Percentiles rank a stretch among this genome's conserved stretches.
Evolutionary conservation across 805 yeast species (phyloP).

Genomic region (Sugiyamaella smithiae): DNA sequence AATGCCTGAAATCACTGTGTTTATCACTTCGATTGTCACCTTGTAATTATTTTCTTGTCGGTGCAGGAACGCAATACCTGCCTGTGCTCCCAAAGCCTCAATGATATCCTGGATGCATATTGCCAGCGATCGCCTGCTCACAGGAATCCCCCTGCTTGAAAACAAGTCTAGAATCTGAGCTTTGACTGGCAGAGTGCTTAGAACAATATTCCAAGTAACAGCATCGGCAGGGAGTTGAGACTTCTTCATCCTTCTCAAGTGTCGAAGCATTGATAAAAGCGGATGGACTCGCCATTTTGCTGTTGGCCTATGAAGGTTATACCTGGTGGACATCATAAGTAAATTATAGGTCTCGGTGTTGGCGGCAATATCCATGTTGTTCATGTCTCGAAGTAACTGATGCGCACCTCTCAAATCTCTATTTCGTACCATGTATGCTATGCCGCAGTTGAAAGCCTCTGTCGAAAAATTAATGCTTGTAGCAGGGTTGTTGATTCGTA

Average conservation of each 20-base stretch:
- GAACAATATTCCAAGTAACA: constrained; percentile 26
- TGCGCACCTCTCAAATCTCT: constrained; percentile 19
- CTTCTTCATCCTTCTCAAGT: constrained; percentile 17
- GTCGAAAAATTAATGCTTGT: constrained; percentile 14
- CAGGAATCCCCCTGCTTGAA: constrained; percentile 13
- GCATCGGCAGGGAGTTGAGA: constrained; percentile 16
- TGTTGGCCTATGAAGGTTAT: constrained; percentile 1
- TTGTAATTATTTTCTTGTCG: constrained; percentile 9
- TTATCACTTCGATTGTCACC: constrained; percentile 17
- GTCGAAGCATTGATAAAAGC: constrained; percentile 6
- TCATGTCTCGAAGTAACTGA: constrained; percentile 22
- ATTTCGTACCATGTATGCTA: constrained; percentile 20
- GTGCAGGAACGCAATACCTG: constrained; percentile 16
- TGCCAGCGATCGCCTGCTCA: constrained; percentile 18
- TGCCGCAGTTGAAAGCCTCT: constrained; percentile 24
- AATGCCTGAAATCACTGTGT: constrained; percentile 12
- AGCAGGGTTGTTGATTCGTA: constrained; percentile 20
- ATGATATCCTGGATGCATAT: constrained; percentile 17
- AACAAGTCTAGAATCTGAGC: constrained; percentile 6
- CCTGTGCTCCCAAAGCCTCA: constrained; percentile 17
- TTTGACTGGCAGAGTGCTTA: constrained; percentile 12
- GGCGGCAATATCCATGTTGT: constrained; percentile 3
- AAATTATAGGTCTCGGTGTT: constrained; percentile 22
- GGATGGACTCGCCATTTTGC: constrained; percentile 18
- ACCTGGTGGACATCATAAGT: constrained; percentile 14